These are phyloP conservation scores for Chrysanthemum seticuspe DNA, from an alignment of 129 eudicot species.

Conservation along the genomic window DNA sequence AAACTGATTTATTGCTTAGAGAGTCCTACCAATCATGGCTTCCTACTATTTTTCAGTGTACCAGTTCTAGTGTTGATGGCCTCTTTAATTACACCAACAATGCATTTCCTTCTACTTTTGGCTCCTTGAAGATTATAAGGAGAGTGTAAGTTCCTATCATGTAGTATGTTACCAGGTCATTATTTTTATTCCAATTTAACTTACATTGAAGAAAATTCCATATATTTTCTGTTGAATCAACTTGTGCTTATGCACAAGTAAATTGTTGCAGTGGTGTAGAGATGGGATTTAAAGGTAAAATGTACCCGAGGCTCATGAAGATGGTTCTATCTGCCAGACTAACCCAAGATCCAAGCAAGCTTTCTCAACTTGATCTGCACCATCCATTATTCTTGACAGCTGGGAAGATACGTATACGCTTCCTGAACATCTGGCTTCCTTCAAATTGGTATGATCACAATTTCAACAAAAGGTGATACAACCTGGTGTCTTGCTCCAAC, in stretches of 20 bases:
- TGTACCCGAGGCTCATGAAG: conserved; percentile 71
- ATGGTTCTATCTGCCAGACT: conserved; percentile 76
- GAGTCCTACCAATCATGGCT: conserved; percentile 96
- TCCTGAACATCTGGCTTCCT: conserved; percentile 65
- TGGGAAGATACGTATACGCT: conserved; percentile 77
- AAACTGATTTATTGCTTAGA: conserved; percentile 83
- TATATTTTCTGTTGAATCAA: conserved; percentile 6
- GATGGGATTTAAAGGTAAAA: no score
- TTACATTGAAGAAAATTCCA: neutral
- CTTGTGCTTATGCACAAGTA: conserved; percentile 4
- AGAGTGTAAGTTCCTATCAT: conserved; percentile 49
- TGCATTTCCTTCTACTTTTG: conserved; percentile 37
- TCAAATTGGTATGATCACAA: conserved; percentile 59
- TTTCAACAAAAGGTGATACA: no score
- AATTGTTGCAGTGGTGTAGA: conserved; percentile 66
- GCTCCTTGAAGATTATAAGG: conserved; percentile 68
- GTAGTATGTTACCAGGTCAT: conserved; percentile 2
- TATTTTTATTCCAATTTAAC: neutral
- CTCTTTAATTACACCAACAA: conserved; percentile 21
- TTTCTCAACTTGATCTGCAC: conserved; percentile 85
- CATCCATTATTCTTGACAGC: conserved; percentile 87
- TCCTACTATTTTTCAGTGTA: conserved; percentile 70
- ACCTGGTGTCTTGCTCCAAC: no score
- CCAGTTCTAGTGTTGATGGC: conserved; percentile 38
- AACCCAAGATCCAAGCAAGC: conserved; percentile 92